A percentile compares a stretch with the other conserved stretches of the same genome.
These are phyloP conservation scores for Aspergillus taichungensis DNA, from an alignment of 495 filamentous ascomycete genomes.

Conservation along the genomic window DNA sequence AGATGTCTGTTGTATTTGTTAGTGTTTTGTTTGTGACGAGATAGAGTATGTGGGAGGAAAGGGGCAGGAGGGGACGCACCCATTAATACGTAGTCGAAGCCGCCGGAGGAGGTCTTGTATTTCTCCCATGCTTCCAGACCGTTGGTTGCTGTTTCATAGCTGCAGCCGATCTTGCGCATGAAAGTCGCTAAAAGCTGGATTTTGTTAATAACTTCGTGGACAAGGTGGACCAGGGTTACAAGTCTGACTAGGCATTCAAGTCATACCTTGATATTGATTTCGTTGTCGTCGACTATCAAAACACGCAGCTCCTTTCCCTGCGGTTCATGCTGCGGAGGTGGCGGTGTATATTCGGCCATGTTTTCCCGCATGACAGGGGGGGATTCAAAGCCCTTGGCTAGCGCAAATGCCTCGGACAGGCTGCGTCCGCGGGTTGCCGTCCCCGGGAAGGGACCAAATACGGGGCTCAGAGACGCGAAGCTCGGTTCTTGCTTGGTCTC, in stretches of 20 bases:
- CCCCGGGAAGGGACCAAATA: slow-evolving; percentile 5
- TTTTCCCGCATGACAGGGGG: slow-evolving; percentile 10
- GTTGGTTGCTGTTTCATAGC: slow-evolving; percentile 45
- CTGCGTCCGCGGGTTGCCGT: slow-evolving; percentile 1
- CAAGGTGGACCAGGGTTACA: no score
- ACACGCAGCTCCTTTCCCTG: slow-evolving; percentile 16
- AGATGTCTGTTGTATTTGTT: slow-evolving; percentile 36
- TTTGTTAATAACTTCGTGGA: no score
- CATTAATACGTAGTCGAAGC: slow-evolving; percentile 51
- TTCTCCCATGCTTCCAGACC: slow-evolving; percentile 50
- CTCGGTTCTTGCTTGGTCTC: not conserved
- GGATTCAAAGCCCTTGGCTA: slow-evolving; percentile 10
- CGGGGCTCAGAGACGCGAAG: not conserved
- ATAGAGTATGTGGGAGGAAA: no score
- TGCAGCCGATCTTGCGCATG: slow-evolving; percentile 43
- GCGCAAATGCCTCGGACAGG: slow-evolving; percentile 7
- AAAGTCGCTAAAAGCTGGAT: slow-evolving; percentile 40
- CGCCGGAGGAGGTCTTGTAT: slow-evolving; percentile 24
- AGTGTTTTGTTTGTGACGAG: not conserved
- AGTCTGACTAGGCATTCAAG: not conserved
- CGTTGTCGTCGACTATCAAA: slow-evolving; percentile 42
- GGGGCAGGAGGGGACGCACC: slow-evolving; percentile 17
- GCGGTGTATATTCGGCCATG: not conserved
- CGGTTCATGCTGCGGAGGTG: not conserved
- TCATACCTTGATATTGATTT: slow-evolving; percentile 39